Evolutionary conservation across 768 basidiomycete genomes (phyloP).

Genomic region (Mycena filopes): DNA sequence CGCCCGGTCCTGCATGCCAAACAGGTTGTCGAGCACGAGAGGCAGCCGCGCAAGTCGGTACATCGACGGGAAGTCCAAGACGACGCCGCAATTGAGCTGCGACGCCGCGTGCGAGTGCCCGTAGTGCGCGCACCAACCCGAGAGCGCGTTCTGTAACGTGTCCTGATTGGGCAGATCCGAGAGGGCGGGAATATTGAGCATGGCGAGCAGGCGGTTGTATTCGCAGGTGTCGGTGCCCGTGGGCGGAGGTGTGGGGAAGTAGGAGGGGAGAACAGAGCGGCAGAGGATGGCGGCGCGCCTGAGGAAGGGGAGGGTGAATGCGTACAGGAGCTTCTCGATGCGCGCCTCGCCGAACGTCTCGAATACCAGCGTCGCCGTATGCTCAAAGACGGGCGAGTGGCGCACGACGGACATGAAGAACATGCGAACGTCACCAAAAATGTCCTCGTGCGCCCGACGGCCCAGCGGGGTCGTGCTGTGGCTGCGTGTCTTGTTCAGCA

Average conservation of each 20-base stretch:
- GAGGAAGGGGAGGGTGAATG: slow-evolving; percentile 92
- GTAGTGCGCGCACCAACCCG: slow-evolving; percentile 92
- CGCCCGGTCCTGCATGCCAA: slow-evolving; percentile 77
- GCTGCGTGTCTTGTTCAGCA: slow-evolving; percentile 77
- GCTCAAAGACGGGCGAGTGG: slow-evolving; percentile 88
- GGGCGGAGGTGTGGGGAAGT: slow-evolving; percentile 64
- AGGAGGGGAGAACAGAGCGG: slow-evolving; percentile 74
- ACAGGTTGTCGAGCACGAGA: slow-evolving; percentile 82
- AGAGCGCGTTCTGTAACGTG: slow-evolving; percentile 87
- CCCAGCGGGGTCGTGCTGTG: slow-evolving; percentile 56
- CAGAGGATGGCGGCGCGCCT: slow-evolving; percentile 88
- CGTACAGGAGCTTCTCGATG: slow-evolving; percentile 87
- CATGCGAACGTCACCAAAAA: slow-evolving; percentile 89
- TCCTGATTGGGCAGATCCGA: slow-evolving; percentile 85
- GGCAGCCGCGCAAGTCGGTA: slow-evolving; percentile 90
- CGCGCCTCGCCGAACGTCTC: slow-evolving; percentile 84
- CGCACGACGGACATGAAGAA: slow-evolving; percentile 93
- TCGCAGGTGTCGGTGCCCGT: slow-evolving; percentile 64
- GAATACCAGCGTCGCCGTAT: slow-evolving; percentile 82
- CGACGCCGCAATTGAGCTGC: slow-evolving; percentile 81
- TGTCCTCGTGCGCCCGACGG: slow-evolving; percentile 66
- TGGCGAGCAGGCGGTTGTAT: slow-evolving; percentile 78
- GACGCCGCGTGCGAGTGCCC: slow-evolving; percentile 83
- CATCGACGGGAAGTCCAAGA: slow-evolving; percentile 82
- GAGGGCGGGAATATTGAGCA: slow-evolving; percentile 84